These are phyloP conservation scores for Termitomyces sp. DNA, from an alignment of 1,284 basidiomycete genomes.

Conservation along the genomic window DNA sequence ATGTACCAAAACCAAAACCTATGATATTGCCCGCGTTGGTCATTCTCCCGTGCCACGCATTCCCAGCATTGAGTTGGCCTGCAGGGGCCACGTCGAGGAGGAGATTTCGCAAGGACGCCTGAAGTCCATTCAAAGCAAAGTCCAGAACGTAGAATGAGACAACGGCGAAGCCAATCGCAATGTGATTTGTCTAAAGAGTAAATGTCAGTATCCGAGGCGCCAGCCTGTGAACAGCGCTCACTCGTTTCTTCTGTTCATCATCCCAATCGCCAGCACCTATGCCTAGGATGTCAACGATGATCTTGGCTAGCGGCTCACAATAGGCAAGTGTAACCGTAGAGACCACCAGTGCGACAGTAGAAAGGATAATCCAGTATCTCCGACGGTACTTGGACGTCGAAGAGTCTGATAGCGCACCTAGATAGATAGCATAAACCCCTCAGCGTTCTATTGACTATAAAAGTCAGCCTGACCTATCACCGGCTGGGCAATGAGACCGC, in stretches of 20 bases:
- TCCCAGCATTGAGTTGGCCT: conserved; percentile 84
- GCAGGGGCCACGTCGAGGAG: conserved; percentile 86
- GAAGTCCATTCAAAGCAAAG: conserved; percentile 91
- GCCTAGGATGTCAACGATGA: conserved; percentile 76
- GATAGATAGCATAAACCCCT: conserved; percentile 32
- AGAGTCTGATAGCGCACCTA: conserved; percentile 90
- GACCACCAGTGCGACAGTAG: conserved; percentile 69
- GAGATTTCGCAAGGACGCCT: conserved; percentile 89
- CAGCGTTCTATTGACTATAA: conserved; percentile 14
- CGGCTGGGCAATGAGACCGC: conserved; percentile 91
- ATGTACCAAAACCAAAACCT: conserved; percentile 82
- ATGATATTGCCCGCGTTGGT: conserved; percentile 92
- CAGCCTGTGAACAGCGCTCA: conserved; percentile 20
- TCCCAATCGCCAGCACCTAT: conserved; percentile 89
- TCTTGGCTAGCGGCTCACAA: conserved; percentile 68
- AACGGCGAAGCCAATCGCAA: conserved; percentile 84
- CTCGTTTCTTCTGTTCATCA: conserved; percentile 61
- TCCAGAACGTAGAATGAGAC: conserved; percentile 90
- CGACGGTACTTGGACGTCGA: conserved; percentile 85
- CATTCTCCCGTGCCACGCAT: conserved; percentile 98
- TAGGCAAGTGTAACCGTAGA: conserved; percentile 82
- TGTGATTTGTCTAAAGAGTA: conserved; percentile 52
- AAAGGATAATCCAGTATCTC: conserved; percentile 84
- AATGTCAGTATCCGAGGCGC: not conserved
- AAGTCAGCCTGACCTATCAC: conserved; percentile 64